Base-by-base conservation (phyloP, 108 stramenopile species). In the Seminavis robusta region DNA sequence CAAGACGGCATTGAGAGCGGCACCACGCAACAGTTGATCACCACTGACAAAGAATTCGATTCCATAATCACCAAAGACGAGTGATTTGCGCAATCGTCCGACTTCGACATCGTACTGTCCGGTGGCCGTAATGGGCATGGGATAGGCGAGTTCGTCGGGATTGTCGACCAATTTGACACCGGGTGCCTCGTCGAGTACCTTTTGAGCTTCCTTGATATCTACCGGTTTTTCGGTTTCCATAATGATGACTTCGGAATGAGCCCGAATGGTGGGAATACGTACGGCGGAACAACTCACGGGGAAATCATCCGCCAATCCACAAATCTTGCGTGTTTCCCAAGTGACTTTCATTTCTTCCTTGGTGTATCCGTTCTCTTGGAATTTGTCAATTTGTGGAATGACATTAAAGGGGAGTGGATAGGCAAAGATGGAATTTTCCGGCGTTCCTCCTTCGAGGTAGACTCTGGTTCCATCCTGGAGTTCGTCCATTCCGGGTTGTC, bases 291-390 rank as follows among this genome's bases (percentile, higher is more conserved):
- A 97, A 61, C 83, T 83, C 29, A 93, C 80, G 10, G 89, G 81
- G 37, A 84, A 73, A 62, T 93, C 90, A 50, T 91, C 88, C 20
- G 70, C 41, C 6, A 90, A 52, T 20, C 69, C 76, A 52, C 88
- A 90, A 64, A 98, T 98, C 77, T 98, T 98, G 46, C 95, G 83
- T 17, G 90, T 79, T 70, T 98, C 98, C 98, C 98, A 98, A 10
- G 94, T 90, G 10, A 98, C 98, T 73, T 98, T 98, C 96, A 98
- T 98, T 83, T 98, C 98, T 74, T 98, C 98, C 88, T 97, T 97
- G 60, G 98, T 98, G 66, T 98, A 98, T 49, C 91, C 84, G 71
- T 98, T 98, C 0, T 92, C 93, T 69, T 96, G 95, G 75, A 98
- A 98, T 58, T 90, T 92, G 65, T 98, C 98, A 71, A 98, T 97